phyloP scores from a whole-genome alignment of 2,329 filamentous ascomycete species.

The Metarhizium humberi region DNA sequence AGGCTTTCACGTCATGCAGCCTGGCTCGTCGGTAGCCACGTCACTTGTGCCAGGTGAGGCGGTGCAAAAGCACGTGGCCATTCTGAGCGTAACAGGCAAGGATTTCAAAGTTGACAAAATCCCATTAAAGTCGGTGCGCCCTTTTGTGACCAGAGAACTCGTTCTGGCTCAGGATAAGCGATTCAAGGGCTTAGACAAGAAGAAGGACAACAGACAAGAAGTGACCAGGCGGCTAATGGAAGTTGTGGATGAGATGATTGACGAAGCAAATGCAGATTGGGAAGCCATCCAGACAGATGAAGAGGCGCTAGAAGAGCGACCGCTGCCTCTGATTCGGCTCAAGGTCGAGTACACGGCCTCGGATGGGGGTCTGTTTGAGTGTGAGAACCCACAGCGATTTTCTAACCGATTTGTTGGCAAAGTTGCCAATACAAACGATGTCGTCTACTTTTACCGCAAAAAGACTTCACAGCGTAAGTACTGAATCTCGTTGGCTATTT shows the following conservation, averaged over 20 bases:
- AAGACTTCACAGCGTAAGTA: conserved; percentile 48
- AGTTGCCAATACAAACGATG: conserved; percentile 89
- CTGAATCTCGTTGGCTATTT: accelerated
- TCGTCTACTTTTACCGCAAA: conserved; percentile 86
- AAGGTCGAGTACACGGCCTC: conserved; percentile 85
- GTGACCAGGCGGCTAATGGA: conserved; percentile 68
- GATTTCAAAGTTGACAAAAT: conserved; percentile 75
- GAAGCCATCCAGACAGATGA: conserved; percentile 61
- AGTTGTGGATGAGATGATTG: conserved; percentile 79
- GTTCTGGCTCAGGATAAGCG: conserved; percentile 64
- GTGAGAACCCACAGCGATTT: conserved; percentile 92
- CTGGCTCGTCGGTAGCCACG: conserved; percentile 90
- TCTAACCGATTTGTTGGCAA: conserved; percentile 85
- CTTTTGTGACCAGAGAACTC: conserved; percentile 82
- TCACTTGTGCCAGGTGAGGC: conserved; percentile 86
- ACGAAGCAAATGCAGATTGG: conserved; percentile 77
- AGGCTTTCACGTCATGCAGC: conserved; percentile 93
- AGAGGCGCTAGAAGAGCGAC: conserved; percentile 50
- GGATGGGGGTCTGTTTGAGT: conserved; percentile 77
- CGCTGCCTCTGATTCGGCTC: conserved; percentile 76
- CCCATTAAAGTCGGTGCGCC: conserved; percentile 77
- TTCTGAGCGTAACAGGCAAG: conserved; percentile 74
- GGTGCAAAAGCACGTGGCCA: conserved; percentile 80
- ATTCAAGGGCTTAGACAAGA: conserved; percentile 69
- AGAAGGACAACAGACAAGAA: conserved; percentile 73